These are phyloP conservation scores for Pulveroboletus sp. DNA, from an alignment of 768 basidiomycete species.

Conservation along the genomic window DNA sequence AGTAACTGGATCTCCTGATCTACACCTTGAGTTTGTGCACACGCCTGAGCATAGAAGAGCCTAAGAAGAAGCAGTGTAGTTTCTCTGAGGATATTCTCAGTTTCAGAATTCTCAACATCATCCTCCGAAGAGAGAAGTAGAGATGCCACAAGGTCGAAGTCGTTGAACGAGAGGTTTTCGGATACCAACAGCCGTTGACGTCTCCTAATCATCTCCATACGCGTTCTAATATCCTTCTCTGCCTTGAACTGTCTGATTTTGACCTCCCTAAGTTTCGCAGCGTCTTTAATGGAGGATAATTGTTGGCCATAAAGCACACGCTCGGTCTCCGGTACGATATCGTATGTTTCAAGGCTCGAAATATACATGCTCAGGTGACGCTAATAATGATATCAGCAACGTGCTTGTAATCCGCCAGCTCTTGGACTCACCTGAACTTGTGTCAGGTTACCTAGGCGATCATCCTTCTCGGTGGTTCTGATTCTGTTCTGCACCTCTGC, in stretches of 20 bases:
- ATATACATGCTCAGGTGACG: conserved; percentile 45
- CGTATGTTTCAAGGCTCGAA: conserved; percentile 55
- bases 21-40: conserved; percentile 60
- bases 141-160: conserved; percentile 61
- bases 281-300: conserved; percentile 50
- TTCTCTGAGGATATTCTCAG: conserved; percentile 64
- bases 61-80: conserved; percentile 66
- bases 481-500: conserved; percentile 63
- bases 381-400: conserved; percentile 32
- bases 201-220: conserved; percentile 60
- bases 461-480: conserved; percentile 49
- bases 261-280: conserved; percentile 67
- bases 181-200: conserved; percentile 41
- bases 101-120: conserved; percentile 51
- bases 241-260: conserved; percentile 90
- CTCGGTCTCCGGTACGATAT: conserved; percentile 59
- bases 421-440: conserved; percentile 51
- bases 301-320: conserved; percentile 49
- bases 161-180: conserved; percentile 35
- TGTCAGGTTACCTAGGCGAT: conserved; percentile 52
- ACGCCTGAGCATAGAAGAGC: conserved; percentile 65
- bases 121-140: conserved; percentile 43
- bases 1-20: conserved; percentile 72
- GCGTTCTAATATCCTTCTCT: conserved; percentile 72
- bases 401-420: conserved; percentile 1